phyloP scores from a whole-genome alignment of 164 flowering plant genomes.

The Vitis cinerea region DNA sequence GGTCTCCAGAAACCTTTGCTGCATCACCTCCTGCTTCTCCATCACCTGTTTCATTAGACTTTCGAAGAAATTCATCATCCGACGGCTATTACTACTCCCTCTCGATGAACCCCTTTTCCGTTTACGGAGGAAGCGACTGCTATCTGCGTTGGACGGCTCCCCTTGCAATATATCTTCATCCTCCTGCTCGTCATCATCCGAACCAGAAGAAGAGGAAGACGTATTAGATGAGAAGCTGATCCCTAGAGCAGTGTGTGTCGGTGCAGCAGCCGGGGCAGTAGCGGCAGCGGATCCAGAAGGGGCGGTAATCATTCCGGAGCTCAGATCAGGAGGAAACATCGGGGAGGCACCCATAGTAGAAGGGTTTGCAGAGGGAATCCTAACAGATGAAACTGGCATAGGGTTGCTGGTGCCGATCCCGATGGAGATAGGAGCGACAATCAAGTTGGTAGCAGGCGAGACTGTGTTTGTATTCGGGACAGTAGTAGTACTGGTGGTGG shows the following conservation, averaged over 20 bases:
- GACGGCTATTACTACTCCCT: constrained; percentile 18
- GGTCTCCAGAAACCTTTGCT: constrained; percentile 57
- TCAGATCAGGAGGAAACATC: constrained; percentile 7
- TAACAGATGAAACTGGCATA: constrained; percentile 9
- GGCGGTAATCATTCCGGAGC: constrained; percentile 1
- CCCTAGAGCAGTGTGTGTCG: constrained; percentile 12
- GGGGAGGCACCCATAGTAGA: constrained; percentile 9
- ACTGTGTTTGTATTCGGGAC: too few species aligned
- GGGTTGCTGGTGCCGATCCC: constrained; percentile 13
- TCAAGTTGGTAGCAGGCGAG: not conserved
- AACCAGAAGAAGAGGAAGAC: constrained; percentile 37
- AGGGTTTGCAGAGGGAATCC: constrained; percentile 13
- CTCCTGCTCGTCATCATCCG: constrained; percentile 33
- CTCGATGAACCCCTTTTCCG: constrained; percentile 32
- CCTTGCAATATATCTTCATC: constrained; percentile 19
- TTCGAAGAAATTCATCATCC: constrained; percentile 61
- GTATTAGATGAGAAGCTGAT: constrained; percentile 52
- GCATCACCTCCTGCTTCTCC: constrained; percentile 73
- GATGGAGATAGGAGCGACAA: constrained; percentile 14
- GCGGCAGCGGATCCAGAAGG: constrained; percentile 13
- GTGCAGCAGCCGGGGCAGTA: not conserved
- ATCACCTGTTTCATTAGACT: constrained; percentile 66
- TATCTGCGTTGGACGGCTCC: constrained; percentile 14
- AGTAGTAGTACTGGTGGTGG: constrained; percentile 10
- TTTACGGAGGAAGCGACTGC: constrained; percentile 23